phyloP scores from a whole-genome alignment of 2,329 filamentous ascomycete genomes.

The Pseudogymnoascus sp. region DNA sequence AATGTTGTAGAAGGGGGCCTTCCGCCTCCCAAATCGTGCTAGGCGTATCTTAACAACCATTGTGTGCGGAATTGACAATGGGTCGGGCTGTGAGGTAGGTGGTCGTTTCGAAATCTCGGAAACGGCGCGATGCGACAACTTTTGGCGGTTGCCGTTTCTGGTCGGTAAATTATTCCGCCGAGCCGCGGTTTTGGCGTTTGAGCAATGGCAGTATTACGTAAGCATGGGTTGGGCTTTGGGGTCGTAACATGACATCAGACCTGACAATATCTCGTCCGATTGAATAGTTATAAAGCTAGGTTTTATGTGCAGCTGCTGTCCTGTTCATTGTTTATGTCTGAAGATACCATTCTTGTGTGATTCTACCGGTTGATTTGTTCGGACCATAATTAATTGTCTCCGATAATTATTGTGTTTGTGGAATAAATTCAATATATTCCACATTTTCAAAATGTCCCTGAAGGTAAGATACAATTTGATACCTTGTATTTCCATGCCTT shows the following conservation, averaged over 20 bases:
- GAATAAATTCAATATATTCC: neutral
- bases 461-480: slow-evolving; percentile 3
- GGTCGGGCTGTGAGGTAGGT: slow-evolving; percentile 13
- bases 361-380: neutral
- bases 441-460: slow-evolving; percentile 6
- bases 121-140: slow-evolving; percentile 6
- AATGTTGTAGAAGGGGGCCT: slow-evolving; percentile 94
- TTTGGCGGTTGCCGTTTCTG: neutral
- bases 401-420: neutral
- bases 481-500: neutral
- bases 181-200: neutral
- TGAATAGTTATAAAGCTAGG: neutral
- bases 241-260: neutral
- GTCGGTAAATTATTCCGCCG: neutral
- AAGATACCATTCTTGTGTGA: neutral
- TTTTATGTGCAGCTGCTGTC: neutral
- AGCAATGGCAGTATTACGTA: neutral
- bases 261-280: neutral
- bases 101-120: slow-evolving; percentile 10
- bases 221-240: neutral
- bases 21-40: slow-evolving; percentile 82
- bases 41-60: slow-evolving; percentile 96
- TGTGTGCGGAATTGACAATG: slow-evolving; percentile 22
- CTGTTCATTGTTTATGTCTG: neutral
- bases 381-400: neutral